Conservation (phyloP, 2,329 filamentous ascomycete species). For the Bipolaris zeicola region DNA sequence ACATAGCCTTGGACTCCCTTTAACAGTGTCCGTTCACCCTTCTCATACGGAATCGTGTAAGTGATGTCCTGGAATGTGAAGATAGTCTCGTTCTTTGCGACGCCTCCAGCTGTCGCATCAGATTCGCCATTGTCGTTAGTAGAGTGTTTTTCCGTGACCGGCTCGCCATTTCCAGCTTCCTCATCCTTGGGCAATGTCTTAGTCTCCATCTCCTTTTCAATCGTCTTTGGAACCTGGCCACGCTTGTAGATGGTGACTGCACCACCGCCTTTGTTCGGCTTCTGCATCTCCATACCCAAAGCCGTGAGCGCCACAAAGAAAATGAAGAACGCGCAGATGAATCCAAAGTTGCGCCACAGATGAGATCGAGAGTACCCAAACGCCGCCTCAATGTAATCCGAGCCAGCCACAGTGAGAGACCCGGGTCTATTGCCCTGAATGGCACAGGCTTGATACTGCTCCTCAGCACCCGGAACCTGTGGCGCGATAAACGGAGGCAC, state of each 20-base stretch:
- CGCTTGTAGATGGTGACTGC: constrained; percentile 67
- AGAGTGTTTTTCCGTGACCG: constrained; percentile 32
- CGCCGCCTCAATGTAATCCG: constrained; percentile 60
- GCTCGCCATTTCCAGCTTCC: constrained; percentile 55
- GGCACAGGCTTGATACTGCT: constrained; percentile 63
- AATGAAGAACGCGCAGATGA: constrained; percentile 58
- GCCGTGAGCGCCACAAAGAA: constrained; percentile 56
- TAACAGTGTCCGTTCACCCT: constrained; percentile 56
- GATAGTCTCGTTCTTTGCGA: constrained; percentile 64
- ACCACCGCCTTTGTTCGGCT: constrained; percentile 65
- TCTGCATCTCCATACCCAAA: constrained; percentile 55
- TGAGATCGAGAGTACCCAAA: constrained; percentile 63
- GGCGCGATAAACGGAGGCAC: constrained; percentile 63
- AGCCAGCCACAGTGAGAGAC: constrained; percentile 58
- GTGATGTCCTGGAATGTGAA: constrained; percentile 86
- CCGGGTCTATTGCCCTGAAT: constrained; percentile 63
- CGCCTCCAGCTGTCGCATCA: constrained; percentile 50
- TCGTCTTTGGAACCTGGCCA: constrained; percentile 64
- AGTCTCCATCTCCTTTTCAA: constrained; percentile 63
- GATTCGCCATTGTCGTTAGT: constrained; percentile 33
- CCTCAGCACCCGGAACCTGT: constrained; percentile 51
- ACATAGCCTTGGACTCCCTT: constrained; percentile 79
- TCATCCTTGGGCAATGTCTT: constrained; percentile 55
- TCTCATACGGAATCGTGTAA: constrained; percentile 68
- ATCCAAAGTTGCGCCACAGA: constrained; percentile 65